Evolutionary conservation across 2,329 filamentous ascomycete genomes (phyloP).

Genomic region (Penicillium glabrum): DNA sequence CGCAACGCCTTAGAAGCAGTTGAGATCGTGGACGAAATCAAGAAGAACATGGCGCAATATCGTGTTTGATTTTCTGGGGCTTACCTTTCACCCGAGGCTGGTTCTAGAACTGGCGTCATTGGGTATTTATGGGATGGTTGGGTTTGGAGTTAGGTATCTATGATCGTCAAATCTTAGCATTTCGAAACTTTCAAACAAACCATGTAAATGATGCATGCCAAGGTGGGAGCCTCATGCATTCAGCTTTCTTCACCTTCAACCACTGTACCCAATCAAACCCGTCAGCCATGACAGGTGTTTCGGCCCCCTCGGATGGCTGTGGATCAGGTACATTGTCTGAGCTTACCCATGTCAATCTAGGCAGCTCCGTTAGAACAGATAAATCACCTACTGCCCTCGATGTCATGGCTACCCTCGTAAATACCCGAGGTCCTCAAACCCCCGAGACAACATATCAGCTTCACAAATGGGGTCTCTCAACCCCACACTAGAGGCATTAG

Average conservation of each 20-base stretch:
- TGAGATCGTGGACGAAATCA: constrained; percentile 64
- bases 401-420: background rate
- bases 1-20: constrained; percentile 57
- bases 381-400: background rate
- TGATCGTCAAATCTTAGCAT: background rate
- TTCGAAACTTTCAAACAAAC: background rate
- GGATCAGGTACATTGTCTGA: background rate
- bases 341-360: no score
- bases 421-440: no score
- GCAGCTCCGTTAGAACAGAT: background rate
- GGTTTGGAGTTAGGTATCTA: background rate
- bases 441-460: no score
- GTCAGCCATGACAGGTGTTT: background rate
- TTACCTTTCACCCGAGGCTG: background rate
- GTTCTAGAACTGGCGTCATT: background rate
- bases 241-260: no score
- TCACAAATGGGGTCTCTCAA: no score
- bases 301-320: background rate
- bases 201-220: background rate
- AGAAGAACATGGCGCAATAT: constrained; percentile 55
- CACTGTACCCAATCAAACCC: no score
- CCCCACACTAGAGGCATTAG: background rate
- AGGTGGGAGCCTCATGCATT: background rate
- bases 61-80: constrained; percentile 31
- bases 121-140: background rate